Conservation (phyloP, 495 filamentous ascomycete genomes). For the Cairneyella variabilis region DNA sequence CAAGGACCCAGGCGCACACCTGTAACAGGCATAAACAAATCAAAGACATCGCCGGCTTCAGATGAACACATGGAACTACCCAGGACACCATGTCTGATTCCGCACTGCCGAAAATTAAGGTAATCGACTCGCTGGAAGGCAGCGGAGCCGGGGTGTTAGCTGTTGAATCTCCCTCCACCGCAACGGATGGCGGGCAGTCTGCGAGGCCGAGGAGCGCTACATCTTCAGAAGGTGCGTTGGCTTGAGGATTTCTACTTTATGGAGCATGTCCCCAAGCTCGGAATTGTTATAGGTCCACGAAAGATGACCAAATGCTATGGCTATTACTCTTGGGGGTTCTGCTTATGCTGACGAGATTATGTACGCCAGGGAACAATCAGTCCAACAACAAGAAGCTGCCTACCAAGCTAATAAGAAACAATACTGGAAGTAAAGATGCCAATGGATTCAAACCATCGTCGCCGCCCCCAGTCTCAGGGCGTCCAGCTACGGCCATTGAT, state of each 20-base stretch:
- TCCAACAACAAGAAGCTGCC: constrained; percentile 29
- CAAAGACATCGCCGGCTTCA: neutral
- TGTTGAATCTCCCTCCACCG: constrained; percentile 20
- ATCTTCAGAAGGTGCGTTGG: constrained; percentile 25
- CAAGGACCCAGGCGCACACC: constrained; percentile 4
- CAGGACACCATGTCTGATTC: constrained; percentile 34
- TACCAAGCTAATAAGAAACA: constrained; percentile 27
- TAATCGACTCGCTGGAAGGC: constrained; percentile 33
- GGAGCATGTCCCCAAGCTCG: neutral
- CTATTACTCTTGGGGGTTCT: constrained; percentile 2
- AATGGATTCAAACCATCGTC: constrained; percentile 17
- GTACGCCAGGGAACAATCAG: constrained; percentile 22
- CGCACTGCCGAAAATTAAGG: constrained; percentile 36
- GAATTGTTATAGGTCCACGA: neutral
- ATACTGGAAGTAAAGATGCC: constrained; percentile 19
- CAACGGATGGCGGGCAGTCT: constrained; percentile 24
- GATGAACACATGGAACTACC: constrained; percentile 23
- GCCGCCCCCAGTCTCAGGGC: constrained; percentile 7
- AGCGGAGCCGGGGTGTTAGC: constrained; percentile 21
- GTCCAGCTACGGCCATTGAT: constrained; percentile 42
- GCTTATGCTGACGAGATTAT: constrained; percentile 9
- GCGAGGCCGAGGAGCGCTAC: constrained; percentile 20
- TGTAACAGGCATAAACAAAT: neutral
- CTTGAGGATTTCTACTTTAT: neutral
- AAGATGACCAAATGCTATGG: constrained; percentile 12